Percentiles rank a stretch among this genome's conserved stretches.
Evolutionary conservation across 148 eudicot species (phyloP).

Genomic region (Fagopyrum esculentum): DNA sequence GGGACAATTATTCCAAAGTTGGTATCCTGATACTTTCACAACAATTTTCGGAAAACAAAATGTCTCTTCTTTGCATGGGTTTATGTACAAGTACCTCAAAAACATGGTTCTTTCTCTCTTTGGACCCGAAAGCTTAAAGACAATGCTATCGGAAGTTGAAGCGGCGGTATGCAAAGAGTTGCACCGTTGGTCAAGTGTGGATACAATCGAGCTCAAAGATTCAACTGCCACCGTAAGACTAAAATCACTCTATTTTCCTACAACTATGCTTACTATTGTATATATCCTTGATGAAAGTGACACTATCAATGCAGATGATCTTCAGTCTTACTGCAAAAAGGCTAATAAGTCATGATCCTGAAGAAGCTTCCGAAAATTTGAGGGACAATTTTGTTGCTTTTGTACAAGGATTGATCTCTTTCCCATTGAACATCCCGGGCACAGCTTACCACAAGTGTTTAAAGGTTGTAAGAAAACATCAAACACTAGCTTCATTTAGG

Average conservation of each 20-base stretch:
- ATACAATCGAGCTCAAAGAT: constrained; percentile 50
- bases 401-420: constrained; percentile 69
- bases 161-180: constrained; percentile 31
- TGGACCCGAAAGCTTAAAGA: constrained; percentile 74
- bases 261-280: too few species aligned
- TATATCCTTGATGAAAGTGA: too few species aligned
- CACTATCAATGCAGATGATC: constrained; percentile 48
- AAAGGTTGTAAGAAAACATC: constrained; percentile 33
- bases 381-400: constrained; percentile 63
- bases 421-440: constrained; percentile 75
- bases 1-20: constrained; percentile 60
- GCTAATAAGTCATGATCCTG: constrained; percentile 61
- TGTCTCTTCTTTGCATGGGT: constrained; percentile 68
- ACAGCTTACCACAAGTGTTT: constrained; percentile 71
- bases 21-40: constrained; percentile 71
- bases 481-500: not conserved
- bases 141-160: constrained; percentile 73
- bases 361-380: constrained; percentile 56
- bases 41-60: constrained; percentile 64
- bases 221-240: constrained; percentile 52
- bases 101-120: constrained; percentile 66
- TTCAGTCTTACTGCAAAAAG: constrained; percentile 73
- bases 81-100: constrained; percentile 77
- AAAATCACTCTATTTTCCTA: not conserved
- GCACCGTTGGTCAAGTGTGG: constrained; percentile 38